Evolutionary conservation across 768 basidiomycete genomes (phyloP).

Genomic region (Boletus rubescentipes): DNA sequence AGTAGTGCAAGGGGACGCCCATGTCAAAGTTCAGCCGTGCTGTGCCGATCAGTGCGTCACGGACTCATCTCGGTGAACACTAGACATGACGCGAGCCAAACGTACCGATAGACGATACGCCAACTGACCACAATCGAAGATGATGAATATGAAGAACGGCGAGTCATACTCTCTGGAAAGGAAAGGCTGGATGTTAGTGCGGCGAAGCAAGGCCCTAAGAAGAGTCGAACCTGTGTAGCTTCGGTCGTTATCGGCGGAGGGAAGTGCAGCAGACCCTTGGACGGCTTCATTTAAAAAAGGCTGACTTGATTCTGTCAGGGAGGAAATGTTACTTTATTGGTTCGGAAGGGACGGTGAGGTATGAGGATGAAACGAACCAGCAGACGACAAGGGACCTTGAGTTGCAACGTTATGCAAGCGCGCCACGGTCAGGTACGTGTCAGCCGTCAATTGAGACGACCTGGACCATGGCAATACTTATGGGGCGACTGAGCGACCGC

Average conservation of each 20-base stretch:
- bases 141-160: background rate
- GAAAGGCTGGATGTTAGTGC: background rate
- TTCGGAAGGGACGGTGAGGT: background rate
- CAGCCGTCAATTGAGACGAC: slow-evolving; percentile 7
- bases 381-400: background rate
- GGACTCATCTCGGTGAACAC: background rate
- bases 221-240: background rate
- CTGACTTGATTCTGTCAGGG: slow-evolving; percentile 3
- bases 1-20: background rate
- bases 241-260: slow-evolving; percentile 14
- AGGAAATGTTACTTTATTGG: background rate
- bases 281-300: slow-evolving; percentile 10
- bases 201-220: slow-evolving; percentile 1
- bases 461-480: background rate
- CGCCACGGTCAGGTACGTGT: slow-evolving; percentile 15
- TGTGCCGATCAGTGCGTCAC: slow-evolving; percentile 4
- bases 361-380: slow-evolving; percentile 13
- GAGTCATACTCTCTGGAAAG: slow-evolving; percentile 3
- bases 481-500: background rate
- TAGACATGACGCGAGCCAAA: background rate
- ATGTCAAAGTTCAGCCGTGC: slow-evolving; percentile 10
- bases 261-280: background rate
- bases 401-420: background rate
- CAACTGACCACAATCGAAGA: slow-evolving; percentile 1
- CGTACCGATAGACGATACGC: background rate